A percentile compares a stretch with the other conserved stretches of the same genome.
These are phyloP conservation scores for Tolypocladium album DNA, from an alignment of 2,329 filamentous ascomycete species.

Conservation along the genomic window DNA sequence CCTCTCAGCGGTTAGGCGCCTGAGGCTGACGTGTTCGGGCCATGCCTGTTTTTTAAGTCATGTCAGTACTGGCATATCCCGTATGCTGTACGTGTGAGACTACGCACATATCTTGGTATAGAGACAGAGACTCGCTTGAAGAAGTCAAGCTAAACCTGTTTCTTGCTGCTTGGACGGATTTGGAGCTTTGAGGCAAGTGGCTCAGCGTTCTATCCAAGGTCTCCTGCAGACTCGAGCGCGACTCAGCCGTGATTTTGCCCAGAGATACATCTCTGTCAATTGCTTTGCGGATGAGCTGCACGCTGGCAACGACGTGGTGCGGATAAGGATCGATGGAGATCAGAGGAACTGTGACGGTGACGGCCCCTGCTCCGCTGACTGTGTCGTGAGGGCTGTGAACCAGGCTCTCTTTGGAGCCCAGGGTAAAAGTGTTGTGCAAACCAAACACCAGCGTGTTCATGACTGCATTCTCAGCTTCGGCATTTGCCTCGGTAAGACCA, in stretches of 20 bases:
- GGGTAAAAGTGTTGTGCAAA: conserved; percentile 14
- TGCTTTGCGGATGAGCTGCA: conserved; percentile 17
- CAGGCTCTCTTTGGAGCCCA: conserved; percentile 3
- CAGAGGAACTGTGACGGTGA: conserved; percentile 13
- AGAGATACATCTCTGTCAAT: conserved; percentile 15
- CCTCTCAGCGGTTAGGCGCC: neutral
- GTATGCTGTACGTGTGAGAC: conserved; percentile 3
- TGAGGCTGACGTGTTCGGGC: neutral
- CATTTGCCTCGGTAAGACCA: conserved; percentile 12
- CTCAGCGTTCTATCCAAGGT: conserved; percentile 15
- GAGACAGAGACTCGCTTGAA: neutral
- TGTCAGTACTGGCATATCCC: neutral
- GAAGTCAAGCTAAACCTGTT: conserved; percentile 8
- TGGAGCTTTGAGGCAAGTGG: conserved; percentile 18
- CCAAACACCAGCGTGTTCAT: conserved; percentile 21
- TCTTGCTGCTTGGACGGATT: conserved; percentile 18
- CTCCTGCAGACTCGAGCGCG: conserved; percentile 13
- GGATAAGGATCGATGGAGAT: conserved; percentile 21
- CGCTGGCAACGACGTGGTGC: conserved; percentile 18
- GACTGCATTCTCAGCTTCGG: conserved; percentile 17
- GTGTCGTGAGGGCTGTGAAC: neutral
- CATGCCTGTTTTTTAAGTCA: neutral
- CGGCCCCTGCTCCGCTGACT: neutral
- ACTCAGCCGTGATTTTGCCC: conserved; percentile 14
- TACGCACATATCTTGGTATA: conserved; percentile 6